Evolutionary conservation across 192 early-diverging fungal species (phyloP).

Genomic region (Phycomyces blakesleeanus): DNA sequence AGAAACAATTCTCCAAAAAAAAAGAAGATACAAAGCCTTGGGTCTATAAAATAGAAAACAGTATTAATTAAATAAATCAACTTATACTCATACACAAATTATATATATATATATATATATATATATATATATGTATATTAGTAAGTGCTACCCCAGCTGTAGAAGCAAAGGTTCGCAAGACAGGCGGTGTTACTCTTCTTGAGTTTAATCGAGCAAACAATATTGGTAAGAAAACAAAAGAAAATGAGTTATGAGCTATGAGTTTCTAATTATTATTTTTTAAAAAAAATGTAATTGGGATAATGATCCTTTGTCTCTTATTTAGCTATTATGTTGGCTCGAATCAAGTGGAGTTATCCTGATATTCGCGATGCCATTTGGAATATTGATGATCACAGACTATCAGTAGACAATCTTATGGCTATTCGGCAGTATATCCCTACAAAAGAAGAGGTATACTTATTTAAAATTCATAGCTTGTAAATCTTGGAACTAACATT

Average conservation of each 20-base stretch:
- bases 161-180: conserved; percentile 26
- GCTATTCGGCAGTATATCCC: conserved; percentile 55
- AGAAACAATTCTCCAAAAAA: too few relatives aligned
- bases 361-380: conserved; percentile 52
- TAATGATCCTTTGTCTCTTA: background rate
- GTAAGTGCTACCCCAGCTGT: background rate
- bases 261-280: background rate
- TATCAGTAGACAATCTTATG: conserved; percentile 50
- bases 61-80: too few relatives aligned
- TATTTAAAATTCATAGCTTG: too few relatives aligned
- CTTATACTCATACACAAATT: too few relatives aligned
- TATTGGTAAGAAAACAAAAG: conserved; percentile 43
- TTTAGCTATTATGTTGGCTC: conserved; percentile 52
- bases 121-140: too few relatives aligned
- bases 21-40: too few relatives aligned
- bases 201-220: conserved; percentile 56
- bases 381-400: conserved; percentile 49
- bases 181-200: conserved; percentile 40
- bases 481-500: too few relatives aligned
- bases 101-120: too few relatives aligned
- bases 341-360: conserved; percentile 46
- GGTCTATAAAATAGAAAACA: too few relatives aligned
- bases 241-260: too few relatives aligned
- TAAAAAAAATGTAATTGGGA: background rate
- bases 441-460: conserved; percentile 45